Base-by-base conservation (phyloP, 2,329 filamentous ascomycete genomes). In the Aspergillus felis region DNA sequence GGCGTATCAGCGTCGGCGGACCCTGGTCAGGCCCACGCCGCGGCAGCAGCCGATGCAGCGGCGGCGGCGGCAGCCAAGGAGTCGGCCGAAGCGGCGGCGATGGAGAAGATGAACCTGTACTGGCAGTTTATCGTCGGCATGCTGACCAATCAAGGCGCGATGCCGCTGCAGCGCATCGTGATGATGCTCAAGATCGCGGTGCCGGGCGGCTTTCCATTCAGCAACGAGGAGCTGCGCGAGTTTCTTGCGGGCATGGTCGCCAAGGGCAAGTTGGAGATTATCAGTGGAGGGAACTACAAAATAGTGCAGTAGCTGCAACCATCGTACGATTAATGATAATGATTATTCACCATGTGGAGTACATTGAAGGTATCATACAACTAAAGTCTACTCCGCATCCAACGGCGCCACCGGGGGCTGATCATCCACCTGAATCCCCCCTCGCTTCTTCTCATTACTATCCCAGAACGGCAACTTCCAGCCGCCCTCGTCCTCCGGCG, bases 161-260 rank as follows among this genome's bases (percentile, higher is more conserved):
- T 97, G 90, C 87, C 90, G 52, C 78, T 92, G 58, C 81, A 81
- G 55, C 85, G 92, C 71, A 95, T 99, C 63, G 83, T 87, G 8
- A 96, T 92, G 88, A 97, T 97, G 91, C 82, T 99, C 81, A 91
- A 91, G 76, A 93, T 97, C 83, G 83, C 93, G 57, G 86, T 97
- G 53, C 85, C 90, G 0, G 91, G 91, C 12, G 92, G 92, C 1
- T 97, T 96, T 70, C 85, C 90, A 0, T 96, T 91, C 82, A 91
- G 88, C 60, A 90, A 90, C 68, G 92, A 96, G 70, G 92, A 97
- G 76, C 76, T 97, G 60, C 85, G 87, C 66, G 89, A 89, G 72
- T 89, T 97, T 71, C 75, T 97, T 57, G 84, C 79, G 8, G 85
- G 88, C 58, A 92, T 96, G 84, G 87, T 93, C n/a, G 79, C 80